These are phyloP conservation scores for Eutrema yunnanense DNA, from an alignment of 345 rosid species.

Conservation along the genomic window DNA sequence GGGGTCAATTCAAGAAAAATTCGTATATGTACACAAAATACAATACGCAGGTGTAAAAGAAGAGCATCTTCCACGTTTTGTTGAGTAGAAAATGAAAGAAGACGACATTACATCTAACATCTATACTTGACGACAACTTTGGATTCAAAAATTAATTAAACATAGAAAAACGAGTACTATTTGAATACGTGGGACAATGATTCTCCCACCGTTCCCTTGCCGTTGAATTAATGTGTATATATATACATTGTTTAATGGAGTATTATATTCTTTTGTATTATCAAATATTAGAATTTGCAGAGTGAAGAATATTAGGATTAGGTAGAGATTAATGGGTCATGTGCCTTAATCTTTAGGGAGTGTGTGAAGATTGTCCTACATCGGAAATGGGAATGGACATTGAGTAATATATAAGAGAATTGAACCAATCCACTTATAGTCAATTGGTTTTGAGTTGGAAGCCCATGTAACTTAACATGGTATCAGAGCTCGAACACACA, in stretches of 20 bases:
- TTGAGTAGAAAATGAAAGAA: conserved; percentile 11
- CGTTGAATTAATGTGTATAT: background rate
- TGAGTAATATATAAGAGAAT: too few relatives aligned
- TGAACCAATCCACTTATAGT: too few relatives aligned
- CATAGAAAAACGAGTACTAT: background rate
- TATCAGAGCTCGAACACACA: too few relatives aligned
- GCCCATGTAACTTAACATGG: too few relatives aligned
- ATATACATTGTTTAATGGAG: background rate
- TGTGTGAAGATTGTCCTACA: too few relatives aligned
- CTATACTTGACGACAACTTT: conserved; percentile 28
- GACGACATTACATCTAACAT: conserved; percentile 23
- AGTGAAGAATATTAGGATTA: too few relatives aligned
- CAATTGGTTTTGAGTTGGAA: too few relatives aligned
- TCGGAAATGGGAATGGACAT: too few relatives aligned
- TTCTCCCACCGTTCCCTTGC: conserved; percentile 19
- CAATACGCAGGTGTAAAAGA: background rate
- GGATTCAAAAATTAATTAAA: background rate
- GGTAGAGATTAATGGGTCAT: too few relatives aligned
- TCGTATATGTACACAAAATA: background rate
- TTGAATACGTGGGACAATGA: conserved; percentile 18
- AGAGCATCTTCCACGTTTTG: conserved; percentile 28
- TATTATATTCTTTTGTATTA: background rate
- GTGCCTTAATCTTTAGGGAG: too few relatives aligned
- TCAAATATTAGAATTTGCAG: too few relatives aligned
- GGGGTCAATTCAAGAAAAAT: background rate